Base-by-base conservation (phyloP, 1,139 yeast genomes). In the Yamadazyma atmosphaerica region DNA sequence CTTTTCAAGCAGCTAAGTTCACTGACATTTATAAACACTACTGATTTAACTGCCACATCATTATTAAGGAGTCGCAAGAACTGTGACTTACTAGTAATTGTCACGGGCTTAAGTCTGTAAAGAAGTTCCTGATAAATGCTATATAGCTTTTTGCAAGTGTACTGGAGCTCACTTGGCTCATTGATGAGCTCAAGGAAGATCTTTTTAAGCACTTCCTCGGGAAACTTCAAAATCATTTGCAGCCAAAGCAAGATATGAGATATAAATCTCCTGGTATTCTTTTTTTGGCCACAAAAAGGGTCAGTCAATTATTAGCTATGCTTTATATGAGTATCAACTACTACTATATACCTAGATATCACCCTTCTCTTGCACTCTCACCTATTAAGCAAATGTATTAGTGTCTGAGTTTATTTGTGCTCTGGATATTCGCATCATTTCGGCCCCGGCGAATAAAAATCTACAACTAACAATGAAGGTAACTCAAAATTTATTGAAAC, bases 401-500 rank as follows among this genome's bases (percentile, higher is more conserved):
- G 22, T 19, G 22, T 19, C 22, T 6, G 22, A 6, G 8, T 19
- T 19, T 19, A 19, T 19, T 19, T 19, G 22, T 19, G 22, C 22
- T 19, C 22, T 11, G 11, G 11, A 23, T 4, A 23, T 23, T 23
- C 26, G 26, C 26, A 23, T 23, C 26, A 23, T 23, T 23, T 26
- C 17, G 10, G 29, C 9, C 16, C 29, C 29, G 29, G 17, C 16
- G 17, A 26, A 26, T 7, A 13, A 26, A 14, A 12, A 9, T 26
- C 16, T 12, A 26, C 6, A 26, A 26, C 43, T 31, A 33, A 49
- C 36, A 38, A 65, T 66, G 72, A 65, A 55, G 54, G 54, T 55
- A 33, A 49, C 66, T 18, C 46, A 52, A 30, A 52, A 61, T 42
- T 56, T 70, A 46, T 58, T 67, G 41, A 65, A 68, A 43, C 66